Percentiles rank a stretch among this genome's conserved stretches.
phyloP scores from a whole-genome alignment of 345 rosid genomes.

The Moringa oleifera region DNA sequence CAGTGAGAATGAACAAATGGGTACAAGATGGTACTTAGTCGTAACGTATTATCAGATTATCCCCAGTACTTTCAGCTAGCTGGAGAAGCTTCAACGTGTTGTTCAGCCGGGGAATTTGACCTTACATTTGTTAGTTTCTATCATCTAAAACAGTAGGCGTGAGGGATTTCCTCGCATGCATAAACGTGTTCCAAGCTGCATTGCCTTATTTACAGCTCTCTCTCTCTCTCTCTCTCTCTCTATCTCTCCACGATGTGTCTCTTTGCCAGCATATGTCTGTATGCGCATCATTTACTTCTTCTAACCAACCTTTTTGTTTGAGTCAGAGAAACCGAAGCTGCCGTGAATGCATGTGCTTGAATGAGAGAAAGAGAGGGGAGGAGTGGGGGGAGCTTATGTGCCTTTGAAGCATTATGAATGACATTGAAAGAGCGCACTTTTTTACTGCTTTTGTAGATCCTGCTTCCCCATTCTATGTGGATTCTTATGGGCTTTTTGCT shows the following conservation, averaged over 20 bases:
- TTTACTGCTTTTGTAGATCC: constrained; percentile 3
- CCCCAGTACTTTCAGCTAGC: too few species aligned
- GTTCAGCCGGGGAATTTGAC: too few species aligned
- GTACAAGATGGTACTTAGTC: too few species aligned
- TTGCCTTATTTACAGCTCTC: neutral
- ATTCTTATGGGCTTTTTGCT: constrained; percentile 14
- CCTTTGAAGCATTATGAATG: constrained; percentile 2
- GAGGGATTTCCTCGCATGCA: too few species aligned
- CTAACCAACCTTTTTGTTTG: constrained; percentile 12
- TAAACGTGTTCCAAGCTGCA: constrained; percentile 5
- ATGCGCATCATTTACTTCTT: constrained; percentile 1
- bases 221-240: too few species aligned
- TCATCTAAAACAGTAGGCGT: too few species aligned
- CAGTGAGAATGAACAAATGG: too few species aligned
- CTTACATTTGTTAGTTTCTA: too few species aligned
- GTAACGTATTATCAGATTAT: too few species aligned
- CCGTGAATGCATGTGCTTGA: constrained; percentile 8
- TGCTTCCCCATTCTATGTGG: constrained; percentile 20
- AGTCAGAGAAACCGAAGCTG: constrained; percentile 9
- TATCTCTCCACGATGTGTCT: too few species aligned
- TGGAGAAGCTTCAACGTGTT: too few species aligned
- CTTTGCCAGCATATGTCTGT: too few species aligned
- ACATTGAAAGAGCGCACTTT: neutral
- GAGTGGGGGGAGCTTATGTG: neutral
- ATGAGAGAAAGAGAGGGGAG: neutral